Evolutionary conservation across 805 yeast species (phyloP), one percentile per base, ranked within the genome.

Genomic region (Candida gorgasii): DNA sequence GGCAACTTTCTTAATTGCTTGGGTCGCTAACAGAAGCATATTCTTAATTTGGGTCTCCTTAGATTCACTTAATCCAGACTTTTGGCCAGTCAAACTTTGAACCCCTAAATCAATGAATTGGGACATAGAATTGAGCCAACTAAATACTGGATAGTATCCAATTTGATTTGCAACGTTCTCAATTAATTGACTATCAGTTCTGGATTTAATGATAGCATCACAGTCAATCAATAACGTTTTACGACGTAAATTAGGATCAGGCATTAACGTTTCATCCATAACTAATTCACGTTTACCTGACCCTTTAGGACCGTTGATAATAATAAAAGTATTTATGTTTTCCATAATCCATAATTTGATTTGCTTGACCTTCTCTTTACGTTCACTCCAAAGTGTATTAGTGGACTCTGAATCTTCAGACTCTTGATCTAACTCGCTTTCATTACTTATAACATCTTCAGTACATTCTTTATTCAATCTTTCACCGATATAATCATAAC

Each of bases 131-230:
- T 88, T 88, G 46, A 90, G 67, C 96, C 97, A 92, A 16, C 97
- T 86, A 61, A 93, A 93, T 5, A 88, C 83, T 0, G 99, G 99
- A 69, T 79, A 88, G 62, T 93, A 93, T 0, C 99, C 99, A 18
- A 89, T 56, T 59, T 87, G 88, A 18, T 66, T 67, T 0, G 98
- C 89, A 14, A 88, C 76, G 40, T 76, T 75, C 43, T 77, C 75
- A 34, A 93, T 67, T 49, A 88, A 80, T 23, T 74, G 74, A 3
- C 83, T 72, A 49, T 89, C 97, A 24, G 82, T 80, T 52, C 96
- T 70, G 3, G 93, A 71, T 56, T 86, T 87, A 15, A 78, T 73
- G 42, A 93, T 64, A 29, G 70, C 69, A 43, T 86, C 95, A 69
- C 97, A 92, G 62, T 92, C 95, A 34, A 93, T 61, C 44, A 79